phyloP scores from a whole-genome alignment of 208 protist species.

The Porcisia deanei region DNA sequence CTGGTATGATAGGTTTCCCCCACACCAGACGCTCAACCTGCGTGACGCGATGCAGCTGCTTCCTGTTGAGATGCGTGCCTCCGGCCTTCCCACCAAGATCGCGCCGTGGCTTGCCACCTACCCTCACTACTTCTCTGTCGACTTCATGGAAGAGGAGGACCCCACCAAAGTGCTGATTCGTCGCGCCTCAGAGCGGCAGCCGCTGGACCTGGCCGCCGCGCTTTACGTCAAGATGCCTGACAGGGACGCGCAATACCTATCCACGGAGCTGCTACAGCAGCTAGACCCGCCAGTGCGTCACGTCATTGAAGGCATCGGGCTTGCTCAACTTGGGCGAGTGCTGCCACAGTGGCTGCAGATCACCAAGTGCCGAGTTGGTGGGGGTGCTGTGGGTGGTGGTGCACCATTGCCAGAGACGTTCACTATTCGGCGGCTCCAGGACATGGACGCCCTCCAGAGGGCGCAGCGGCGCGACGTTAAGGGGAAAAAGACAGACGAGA shows the following conservation, averaged over 20 bases:
- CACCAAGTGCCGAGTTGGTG: conserved; percentile 4
- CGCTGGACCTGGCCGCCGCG: conserved; percentile 58
- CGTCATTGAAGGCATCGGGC: conserved; percentile 41
- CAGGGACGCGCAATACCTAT: conserved; percentile 16
- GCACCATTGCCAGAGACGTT: not conserved
- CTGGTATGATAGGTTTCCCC: conserved; percentile 73
- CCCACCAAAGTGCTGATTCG: conserved; percentile 55
- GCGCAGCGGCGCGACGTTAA: conserved; percentile 4
- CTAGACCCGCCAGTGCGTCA: conserved; percentile 37
- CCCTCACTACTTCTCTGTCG: conserved; percentile 69
- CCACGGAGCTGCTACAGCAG: conserved; percentile 31
- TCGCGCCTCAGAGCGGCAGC: conserved; percentile 60
- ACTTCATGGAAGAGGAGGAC: conserved; percentile 48
- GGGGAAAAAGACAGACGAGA: conserved; percentile 3
- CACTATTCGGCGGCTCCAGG: conserved; percentile 23
- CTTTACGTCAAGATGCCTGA: conserved; percentile 56
- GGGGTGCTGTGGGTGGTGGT: not conserved
- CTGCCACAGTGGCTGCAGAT: conserved; percentile 67
- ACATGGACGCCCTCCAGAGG: conserved; percentile 8
- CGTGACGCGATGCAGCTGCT: conserved; percentile 61
- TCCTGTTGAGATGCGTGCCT: conserved; percentile 40
- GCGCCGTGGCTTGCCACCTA: conserved; percentile 60
- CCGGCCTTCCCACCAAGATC: conserved; percentile 48
- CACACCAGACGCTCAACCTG: conserved; percentile 50
- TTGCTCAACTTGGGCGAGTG: conserved; percentile 36